Conservation (phyloP, 495 filamentous ascomycete species). For the Talaromyces trachyspermus region DNA sequence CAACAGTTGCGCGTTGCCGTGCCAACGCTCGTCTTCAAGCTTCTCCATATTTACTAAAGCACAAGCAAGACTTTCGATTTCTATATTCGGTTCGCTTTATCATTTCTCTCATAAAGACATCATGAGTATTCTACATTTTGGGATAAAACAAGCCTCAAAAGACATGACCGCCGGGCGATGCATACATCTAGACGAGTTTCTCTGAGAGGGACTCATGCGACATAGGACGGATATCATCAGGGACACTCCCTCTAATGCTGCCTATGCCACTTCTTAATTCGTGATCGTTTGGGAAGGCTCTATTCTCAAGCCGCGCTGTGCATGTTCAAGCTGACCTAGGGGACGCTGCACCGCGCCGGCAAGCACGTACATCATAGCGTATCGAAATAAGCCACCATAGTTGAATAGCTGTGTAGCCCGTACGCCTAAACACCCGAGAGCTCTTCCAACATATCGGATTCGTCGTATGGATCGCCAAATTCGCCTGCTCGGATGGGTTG, state of each 20-base stretch:
- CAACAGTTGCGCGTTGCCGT: slow-evolving; percentile 2
- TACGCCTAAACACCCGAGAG: not conserved
- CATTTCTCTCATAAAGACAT: not conserved
- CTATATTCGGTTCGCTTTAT: not conserved
- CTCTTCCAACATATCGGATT: slow-evolving; percentile 53
- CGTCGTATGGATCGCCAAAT: slow-evolving; percentile 54
- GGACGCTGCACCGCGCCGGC: not conserved
- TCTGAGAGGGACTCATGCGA: too few species aligned
- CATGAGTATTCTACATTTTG: not conserved
- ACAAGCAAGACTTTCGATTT: not conserved
- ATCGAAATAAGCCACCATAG: not conserved
- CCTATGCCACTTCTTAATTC: too few species aligned
- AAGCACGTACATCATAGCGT: not conserved
- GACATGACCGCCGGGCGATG: too few species aligned
- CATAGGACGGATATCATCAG: too few species aligned
- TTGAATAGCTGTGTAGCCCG: not conserved
- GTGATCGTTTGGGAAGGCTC: too few species aligned
- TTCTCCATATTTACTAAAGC: not conserved
- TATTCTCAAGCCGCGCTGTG: too few species aligned
- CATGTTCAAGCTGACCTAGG: too few species aligned
- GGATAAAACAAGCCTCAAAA: too few species aligned
- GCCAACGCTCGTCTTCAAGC: too few species aligned
- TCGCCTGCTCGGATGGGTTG: slow-evolving; percentile 32
- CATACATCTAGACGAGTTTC: too few species aligned
- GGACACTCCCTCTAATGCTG: too few species aligned